Base-by-base conservation (phyloP, 257 asterid genomes). In the Lithospermum erythrorhizon region DNA sequence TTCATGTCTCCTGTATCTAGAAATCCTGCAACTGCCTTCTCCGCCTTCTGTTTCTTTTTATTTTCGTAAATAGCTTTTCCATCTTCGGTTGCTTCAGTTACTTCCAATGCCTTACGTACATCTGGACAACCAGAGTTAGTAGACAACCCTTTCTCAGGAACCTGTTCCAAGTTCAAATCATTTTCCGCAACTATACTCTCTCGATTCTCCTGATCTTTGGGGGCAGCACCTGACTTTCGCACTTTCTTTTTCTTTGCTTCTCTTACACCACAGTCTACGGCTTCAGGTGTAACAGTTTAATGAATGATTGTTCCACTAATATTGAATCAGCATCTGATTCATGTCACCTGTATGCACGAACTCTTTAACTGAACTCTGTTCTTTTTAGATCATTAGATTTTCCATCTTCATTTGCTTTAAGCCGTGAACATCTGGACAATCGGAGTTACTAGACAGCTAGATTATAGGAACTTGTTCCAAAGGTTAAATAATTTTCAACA, bases 1-100 rank as follows among this genome's bases (percentile, higher is more conserved):
- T 70, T 69, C 65, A 67, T 11, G 41, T 68, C 79, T 57, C 73
- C 63, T 60, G 68, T 62, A 56, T 67, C 73, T 63, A 53, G 69
- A 52, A 53, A 60, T 61, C 58, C 30, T 58, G 61, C 62, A 37
- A 69, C 76, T 67, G 75, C 4, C 49, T 41, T 13, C 18, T 41
- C 49, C 15, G 45, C 49, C 17, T 41, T 41, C 49, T 41, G 49
- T 41, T 41, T 13, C 49, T 41, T 41, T 41, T 41, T 13, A 0
- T 35, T 11, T 35, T 35, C 15, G 3, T 11, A 6, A 8, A 9
- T 11, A 35, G 47, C 47, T 3, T 73, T 53, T 61, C 63, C 72
- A 62, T 62, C 65, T 64, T 64, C 76, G 7, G 51, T 52, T 22
- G 74, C 32, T 66, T 65, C 70, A 53, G 58, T 55, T 21, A 60